A percentile compares a stretch with the other conserved stretches of the same genome.
phyloP scores from a whole-genome alignment of 345 rosid genomes.

The Boechera retrofracta region DNA sequence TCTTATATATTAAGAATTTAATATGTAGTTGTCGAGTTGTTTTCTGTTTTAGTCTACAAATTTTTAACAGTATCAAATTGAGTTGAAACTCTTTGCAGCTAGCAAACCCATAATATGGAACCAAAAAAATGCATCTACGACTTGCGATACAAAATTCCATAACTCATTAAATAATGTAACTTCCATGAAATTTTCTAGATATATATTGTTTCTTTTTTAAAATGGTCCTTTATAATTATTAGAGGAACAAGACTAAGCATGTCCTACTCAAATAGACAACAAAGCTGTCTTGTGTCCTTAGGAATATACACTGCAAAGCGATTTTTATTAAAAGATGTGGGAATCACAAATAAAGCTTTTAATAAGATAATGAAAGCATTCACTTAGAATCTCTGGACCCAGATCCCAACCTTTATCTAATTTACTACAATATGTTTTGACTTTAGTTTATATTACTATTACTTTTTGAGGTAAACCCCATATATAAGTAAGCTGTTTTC shows the following conservation, averaged over 20 bases:
- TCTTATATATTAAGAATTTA: background rate
- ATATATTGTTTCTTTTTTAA: background rate
- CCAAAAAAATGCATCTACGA: background rate
- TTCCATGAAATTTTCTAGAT: background rate
- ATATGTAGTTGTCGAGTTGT: background rate
- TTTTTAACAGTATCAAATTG: background rate
- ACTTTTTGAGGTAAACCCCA: conserved; percentile 15
- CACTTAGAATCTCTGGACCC: conserved; percentile 35
- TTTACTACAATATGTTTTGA: conserved; percentile 37
- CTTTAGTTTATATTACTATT: conserved; percentile 21
- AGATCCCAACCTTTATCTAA: conserved; percentile 34
- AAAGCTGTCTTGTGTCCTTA: conserved; percentile 39
- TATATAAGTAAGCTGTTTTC: background rate
- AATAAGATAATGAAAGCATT: conserved; percentile 34
- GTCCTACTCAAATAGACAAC: conserved; percentile 34
- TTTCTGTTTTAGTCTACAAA: background rate
- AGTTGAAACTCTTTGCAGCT: background rate
- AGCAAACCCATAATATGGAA: background rate
- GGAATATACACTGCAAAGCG: conserved; percentile 45
- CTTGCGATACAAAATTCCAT: background rate
- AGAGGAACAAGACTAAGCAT: conserved; percentile 30
- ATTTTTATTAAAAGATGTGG: conserved; percentile 41
- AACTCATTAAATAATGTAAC: background rate
- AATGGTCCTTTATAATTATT: conserved; percentile 1
- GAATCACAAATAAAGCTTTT: conserved; percentile 44